Conservation (phyloP, 257 asterid species). For the Solanum appendiculatum region DNA sequence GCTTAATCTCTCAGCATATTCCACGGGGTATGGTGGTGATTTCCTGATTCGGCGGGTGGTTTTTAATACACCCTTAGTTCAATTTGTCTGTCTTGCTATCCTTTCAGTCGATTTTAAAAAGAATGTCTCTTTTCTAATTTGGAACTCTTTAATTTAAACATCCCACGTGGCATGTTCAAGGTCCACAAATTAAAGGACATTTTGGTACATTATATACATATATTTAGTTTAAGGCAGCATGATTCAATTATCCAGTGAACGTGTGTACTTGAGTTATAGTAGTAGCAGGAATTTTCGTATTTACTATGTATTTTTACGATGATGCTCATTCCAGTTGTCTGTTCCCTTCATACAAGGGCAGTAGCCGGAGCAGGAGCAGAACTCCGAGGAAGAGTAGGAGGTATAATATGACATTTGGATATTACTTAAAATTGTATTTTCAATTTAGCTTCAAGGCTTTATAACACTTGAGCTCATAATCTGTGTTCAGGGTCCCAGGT, state of each 20-base stretch:
- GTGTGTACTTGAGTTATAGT: neutral
- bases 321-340: neutral
- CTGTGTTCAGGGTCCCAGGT: constrained; percentile 14
- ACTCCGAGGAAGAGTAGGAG: constrained; percentile 61
- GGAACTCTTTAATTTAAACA: neutral
- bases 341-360: neutral
- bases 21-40: neutral
- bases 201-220: too few species aligned
- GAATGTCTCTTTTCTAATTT: too few species aligned
- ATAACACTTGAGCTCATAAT: neutral
- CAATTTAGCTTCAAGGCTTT: neutral
- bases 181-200: neutral
- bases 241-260: neutral
- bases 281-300: neutral
- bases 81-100: neutral
- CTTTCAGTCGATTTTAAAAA: neutral
- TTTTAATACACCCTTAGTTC: neutral
- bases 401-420: constrained; percentile 20
- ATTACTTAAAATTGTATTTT: neutral
- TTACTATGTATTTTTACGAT: neutral
- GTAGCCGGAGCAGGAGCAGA: constrained; percentile 18
- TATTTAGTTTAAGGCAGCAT: too few species aligned
- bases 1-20: neutral
- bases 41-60: neutral
- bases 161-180: neutral